Percentiles rank a stretch among this genome's conserved stretches.
Conservation (phyloP, 2,329 filamentous ascomycete genomes). For the Pseudogymnoascus sp. region DNA sequence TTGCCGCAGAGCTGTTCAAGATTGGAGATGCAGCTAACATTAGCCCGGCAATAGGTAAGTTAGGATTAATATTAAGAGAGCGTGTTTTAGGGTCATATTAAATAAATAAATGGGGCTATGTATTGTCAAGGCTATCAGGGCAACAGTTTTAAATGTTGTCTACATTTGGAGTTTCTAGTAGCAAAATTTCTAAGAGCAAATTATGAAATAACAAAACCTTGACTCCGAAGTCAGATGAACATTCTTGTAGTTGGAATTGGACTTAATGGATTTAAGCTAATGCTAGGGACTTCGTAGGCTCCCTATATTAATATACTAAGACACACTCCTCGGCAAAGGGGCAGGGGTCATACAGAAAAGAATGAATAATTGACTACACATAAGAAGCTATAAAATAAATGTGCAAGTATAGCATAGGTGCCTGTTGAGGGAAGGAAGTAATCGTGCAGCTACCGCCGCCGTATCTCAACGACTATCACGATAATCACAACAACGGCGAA, state of each 20-base stretch:
- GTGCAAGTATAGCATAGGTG: not conserved
- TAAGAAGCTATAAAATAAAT: no score
- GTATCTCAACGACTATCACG: not conserved
- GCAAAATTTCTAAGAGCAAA: not conserved
- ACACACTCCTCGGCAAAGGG: not conserved
- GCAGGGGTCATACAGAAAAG: not conserved
- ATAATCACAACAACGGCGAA: not conserved
- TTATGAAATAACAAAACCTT: not conserved
- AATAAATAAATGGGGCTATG: not conserved
- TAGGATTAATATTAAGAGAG: constrained; percentile 9
- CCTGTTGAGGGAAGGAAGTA: not conserved
- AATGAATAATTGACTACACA: not conserved
- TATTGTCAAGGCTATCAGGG: not conserved
- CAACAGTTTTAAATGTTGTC: not conserved
- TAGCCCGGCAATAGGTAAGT: constrained; percentile 6
- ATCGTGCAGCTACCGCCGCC: not conserved
- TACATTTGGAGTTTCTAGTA: not conserved
- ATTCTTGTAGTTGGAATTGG: not conserved
- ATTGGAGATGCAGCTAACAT: not conserved
- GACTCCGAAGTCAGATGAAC: not conserved
- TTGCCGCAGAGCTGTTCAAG: constrained; percentile 6
- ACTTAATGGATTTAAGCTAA: not conserved
- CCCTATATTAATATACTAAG: not conserved
- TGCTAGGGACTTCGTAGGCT: not conserved
- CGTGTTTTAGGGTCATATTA: constrained; percentile 3